A percentile compares a stretch with the other conserved stretches of the same genome.
Conservation (phyloP, 2,329 filamentous ascomycete genomes). For the Sarocladium oryzae region DNA sequence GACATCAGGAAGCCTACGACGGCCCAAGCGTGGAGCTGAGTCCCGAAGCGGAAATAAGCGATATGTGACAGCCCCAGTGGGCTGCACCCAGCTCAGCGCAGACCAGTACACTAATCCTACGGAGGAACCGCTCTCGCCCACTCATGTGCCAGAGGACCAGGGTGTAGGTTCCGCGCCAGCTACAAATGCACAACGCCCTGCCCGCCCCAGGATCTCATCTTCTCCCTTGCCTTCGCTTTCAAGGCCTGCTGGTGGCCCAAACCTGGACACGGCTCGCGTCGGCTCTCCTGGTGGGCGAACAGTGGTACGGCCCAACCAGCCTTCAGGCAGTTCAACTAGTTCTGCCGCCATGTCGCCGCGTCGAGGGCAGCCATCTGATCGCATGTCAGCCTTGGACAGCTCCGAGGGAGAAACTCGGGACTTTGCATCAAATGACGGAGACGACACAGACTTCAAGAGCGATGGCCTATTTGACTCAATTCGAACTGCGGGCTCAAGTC, state of each 20-base stretch:
- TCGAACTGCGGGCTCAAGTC: constrained; percentile 62
- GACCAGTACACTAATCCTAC: constrained; percentile 22
- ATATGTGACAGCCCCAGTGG: constrained; percentile 46
- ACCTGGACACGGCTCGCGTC: constrained; percentile 44
- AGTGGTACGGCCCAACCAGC: constrained; percentile 32
- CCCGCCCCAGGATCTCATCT: constrained; percentile 39
- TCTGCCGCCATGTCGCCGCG: constrained; percentile 34
- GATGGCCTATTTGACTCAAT: constrained; percentile 73
- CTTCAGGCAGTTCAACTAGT: constrained; percentile 36
- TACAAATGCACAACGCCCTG: constrained; percentile 16
- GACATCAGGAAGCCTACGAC: constrained; percentile 47
- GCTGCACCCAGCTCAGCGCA: constrained; percentile 23
- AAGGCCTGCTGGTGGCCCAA: constrained; percentile 44
- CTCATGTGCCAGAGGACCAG: not conserved
- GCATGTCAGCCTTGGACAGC: constrained; percentile 56
- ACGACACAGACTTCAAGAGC: constrained; percentile 72
- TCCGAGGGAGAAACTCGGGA: constrained; percentile 63
- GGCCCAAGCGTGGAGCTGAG: constrained; percentile 43
- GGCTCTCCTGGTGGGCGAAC: constrained; percentile 34
- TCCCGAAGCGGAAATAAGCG: constrained; percentile 37
- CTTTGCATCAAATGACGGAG: constrained; percentile 63
- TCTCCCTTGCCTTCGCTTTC: constrained; percentile 52
- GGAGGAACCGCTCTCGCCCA: constrained; percentile 11
- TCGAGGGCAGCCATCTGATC: constrained; percentile 24
- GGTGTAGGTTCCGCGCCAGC: constrained; percentile 14